Evolutionary conservation across 139 green algal genomes (phyloP).

Genomic region (Micromonas pusilla): DNA sequence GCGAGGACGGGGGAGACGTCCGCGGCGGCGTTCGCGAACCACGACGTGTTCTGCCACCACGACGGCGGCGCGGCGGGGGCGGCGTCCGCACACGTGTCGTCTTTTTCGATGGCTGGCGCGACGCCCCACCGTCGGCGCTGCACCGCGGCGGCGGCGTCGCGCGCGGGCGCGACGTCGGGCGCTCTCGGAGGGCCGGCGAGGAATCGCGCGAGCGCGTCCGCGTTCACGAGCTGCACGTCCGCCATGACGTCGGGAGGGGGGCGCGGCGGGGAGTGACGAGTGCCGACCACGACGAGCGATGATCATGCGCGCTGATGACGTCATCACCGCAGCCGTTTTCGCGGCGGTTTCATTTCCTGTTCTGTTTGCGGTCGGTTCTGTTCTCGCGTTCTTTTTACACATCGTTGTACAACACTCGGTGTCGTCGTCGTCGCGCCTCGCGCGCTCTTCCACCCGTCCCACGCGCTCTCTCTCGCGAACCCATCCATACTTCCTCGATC

Average conservation of each 20-base stretch:
- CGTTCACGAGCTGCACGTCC: background rate
- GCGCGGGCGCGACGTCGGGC: background rate
- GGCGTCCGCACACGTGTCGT: background rate
- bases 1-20: background rate
- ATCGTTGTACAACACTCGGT: no score
- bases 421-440: background rate
- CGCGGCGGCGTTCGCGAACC: background rate
- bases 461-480: no score
- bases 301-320: no score
- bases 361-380: no score
- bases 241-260: background rate
- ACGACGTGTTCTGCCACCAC: background rate
- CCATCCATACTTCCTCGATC: no score
- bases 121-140: background rate
- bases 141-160: background rate
- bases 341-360: no score
- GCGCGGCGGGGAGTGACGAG: background rate
- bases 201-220: background rate
- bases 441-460: no score
- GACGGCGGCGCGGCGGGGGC: no score
- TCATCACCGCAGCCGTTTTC: no score
- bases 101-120: background rate
- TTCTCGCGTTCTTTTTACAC: no score
- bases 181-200: background rate
- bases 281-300: no score